Conservation (phyloP, 352 stramenopile species). For the Halophytophthora polymorphica region DNA sequence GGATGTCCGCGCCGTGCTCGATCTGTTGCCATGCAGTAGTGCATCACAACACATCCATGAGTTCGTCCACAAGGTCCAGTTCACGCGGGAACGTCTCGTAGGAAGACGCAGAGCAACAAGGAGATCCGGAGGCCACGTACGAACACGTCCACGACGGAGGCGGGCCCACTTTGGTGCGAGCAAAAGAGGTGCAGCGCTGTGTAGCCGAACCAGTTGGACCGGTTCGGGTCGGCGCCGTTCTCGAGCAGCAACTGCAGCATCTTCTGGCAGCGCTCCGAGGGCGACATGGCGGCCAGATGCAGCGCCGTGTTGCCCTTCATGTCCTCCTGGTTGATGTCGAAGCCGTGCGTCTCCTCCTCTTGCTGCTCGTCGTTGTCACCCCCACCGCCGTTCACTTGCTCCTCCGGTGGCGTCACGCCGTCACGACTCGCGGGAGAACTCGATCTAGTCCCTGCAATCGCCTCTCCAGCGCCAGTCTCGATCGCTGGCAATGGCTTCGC, state of each 20-base stretch:
- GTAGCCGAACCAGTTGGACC: conserved; percentile 85
- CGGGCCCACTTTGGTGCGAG: conserved; percentile 68
- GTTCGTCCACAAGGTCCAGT: no score
- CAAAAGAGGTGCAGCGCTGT: conserved; percentile 84
- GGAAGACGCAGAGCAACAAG: no score
- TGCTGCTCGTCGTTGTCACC: conserved; percentile 1
- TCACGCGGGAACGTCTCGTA: no score
- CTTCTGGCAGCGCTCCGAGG: conserved; percentile 73
- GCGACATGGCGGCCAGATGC: conserved; percentile 82
- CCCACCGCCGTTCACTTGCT: conserved; percentile 7
- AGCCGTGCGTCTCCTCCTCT: conserved; percentile 25
- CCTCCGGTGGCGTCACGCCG: conserved; percentile 8
- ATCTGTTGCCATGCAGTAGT: conserved; percentile 41
- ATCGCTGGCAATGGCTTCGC: conserved; percentile 8
- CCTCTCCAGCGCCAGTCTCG: conserved; percentile 11
- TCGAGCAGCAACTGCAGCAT: conserved; percentile 81
- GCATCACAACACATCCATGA: not conserved
- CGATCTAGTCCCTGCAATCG: not conserved
- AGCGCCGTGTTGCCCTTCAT: conserved; percentile 82
- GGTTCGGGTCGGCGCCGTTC: conserved; percentile 74
- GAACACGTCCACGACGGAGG: conserved; percentile 73
- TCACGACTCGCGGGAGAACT: not conserved
- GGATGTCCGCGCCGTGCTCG: conserved; percentile 75
- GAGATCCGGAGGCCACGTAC: conserved; percentile 39
- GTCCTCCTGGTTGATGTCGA: conserved; percentile 81